These are phyloP conservation scores for Talaromyces proteolyticus DNA, from an alignment of 495 filamentous ascomycete species.

Conservation along the genomic window DNA sequence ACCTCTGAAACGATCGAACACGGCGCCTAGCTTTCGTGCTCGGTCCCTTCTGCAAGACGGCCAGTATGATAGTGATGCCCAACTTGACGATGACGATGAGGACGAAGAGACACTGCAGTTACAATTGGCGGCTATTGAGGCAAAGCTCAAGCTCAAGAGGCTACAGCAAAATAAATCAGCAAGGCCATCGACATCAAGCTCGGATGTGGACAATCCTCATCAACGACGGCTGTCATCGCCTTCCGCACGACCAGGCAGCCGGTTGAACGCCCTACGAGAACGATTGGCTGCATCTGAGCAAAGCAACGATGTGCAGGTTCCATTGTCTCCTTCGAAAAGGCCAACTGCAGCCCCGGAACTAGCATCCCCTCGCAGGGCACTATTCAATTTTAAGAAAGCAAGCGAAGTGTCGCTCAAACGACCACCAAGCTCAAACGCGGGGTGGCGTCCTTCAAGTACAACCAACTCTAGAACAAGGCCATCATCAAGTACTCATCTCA, in stretches of 20 bases:
- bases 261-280: conserved; percentile 1
- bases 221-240: conserved; percentile 19
- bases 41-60: conserved; percentile 9
- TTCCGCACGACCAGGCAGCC: background rate
- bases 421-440: conserved; percentile 41
- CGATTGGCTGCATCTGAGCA: background rate
- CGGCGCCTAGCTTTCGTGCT: conserved; percentile 31
- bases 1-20: conserved; percentile 48
- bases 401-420: conserved; percentile 80
- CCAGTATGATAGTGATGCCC: conserved; percentile 31
- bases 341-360: conserved; percentile 41
- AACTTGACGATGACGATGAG: conserved; percentile 47
- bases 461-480: conserved; percentile 16
- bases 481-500: conserved; percentile 2
- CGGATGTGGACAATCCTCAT: conserved; percentile 12
- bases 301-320: conserved; percentile 59
- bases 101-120: conserved; percentile 87
- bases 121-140: conserved; percentile 78
- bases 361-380: conserved; percentile 71
- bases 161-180: conserved; percentile 51
- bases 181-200: conserved; percentile 14
- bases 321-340: conserved; percentile 67
- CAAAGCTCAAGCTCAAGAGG: conserved; percentile 82
- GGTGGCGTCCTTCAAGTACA: conserved; percentile 25
- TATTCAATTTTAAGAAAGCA: conserved; percentile 88